phyloP scores from a whole-genome alignment of 176 grass and related monocot genomes.

The Aegilops bicornis region DNA sequence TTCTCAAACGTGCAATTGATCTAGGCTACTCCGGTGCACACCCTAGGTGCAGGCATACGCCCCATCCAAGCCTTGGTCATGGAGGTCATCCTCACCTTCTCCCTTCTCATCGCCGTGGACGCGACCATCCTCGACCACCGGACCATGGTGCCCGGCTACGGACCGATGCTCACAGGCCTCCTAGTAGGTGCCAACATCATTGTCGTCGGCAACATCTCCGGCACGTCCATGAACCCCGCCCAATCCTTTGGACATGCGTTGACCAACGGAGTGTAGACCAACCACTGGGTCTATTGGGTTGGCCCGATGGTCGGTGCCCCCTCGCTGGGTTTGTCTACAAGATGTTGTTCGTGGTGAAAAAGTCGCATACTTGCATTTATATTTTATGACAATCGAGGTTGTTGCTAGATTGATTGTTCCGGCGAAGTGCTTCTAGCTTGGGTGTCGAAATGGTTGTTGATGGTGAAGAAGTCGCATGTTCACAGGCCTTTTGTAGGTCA shows the following conservation, averaged over 20 bases:
- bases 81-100: constrained; percentile 89
- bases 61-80: constrained; percentile 76
- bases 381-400: background rate
- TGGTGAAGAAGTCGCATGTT: no score
- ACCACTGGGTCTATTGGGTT: constrained; percentile 94
- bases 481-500: no score
- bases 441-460: background rate
- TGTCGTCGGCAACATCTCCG: constrained; percentile 67
- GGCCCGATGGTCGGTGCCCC: constrained; percentile 23
- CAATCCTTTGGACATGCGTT: constrained; percentile 78
- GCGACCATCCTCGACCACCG: constrained; percentile 55
- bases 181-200: constrained; percentile 81
- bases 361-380: background rate
- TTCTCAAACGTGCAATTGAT: background rate
- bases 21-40: constrained; percentile 61
- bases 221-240: constrained; percentile 87
- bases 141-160: constrained; percentile 45
- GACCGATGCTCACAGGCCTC: constrained; percentile 71
- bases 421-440: background rate
- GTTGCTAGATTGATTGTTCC: background rate
- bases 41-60: constrained; percentile 50
- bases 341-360: constrained; percentile 49
- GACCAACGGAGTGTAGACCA: constrained; percentile 63
- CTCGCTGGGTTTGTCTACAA: constrained; percentile 71
- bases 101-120: constrained; percentile 79